Evolutionary conservation across 345 rosid species (phyloP).

Genomic region (Ceriops tagal): DNA sequence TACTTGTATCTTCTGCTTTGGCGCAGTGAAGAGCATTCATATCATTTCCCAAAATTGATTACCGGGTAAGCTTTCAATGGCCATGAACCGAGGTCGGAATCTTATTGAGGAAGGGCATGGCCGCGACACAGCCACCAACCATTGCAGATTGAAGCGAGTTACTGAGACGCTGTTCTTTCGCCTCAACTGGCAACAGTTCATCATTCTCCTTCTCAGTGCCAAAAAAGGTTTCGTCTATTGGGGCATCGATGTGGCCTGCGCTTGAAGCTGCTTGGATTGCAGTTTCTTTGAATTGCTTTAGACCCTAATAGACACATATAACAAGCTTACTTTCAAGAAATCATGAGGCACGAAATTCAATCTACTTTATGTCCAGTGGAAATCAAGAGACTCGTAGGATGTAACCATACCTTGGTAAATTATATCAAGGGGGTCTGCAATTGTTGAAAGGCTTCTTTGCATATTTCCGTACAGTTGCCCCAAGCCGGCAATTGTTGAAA

Average conservation of each 20-base stretch:
- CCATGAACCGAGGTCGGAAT: conserved; percentile 37
- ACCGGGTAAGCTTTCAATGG: conserved; percentile 32
- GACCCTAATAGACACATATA: conserved; percentile 21
- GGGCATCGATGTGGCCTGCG: conserved; percentile 29
- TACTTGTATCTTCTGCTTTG: conserved; percentile 34
- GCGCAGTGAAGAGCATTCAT: conserved; percentile 31
- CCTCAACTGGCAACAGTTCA: conserved; percentile 31
- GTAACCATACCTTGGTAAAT: conserved; percentile 16
- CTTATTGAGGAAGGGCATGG: conserved; percentile 35
- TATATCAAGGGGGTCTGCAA: conserved; percentile 31
- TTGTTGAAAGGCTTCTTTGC: conserved; percentile 30
- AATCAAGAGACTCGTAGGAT: not conserved
- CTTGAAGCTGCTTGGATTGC: conserved; percentile 31
- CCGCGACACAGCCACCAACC: conserved; percentile 34
- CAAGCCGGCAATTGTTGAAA: too few species aligned
- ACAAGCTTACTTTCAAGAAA: not conserved
- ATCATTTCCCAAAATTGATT: conserved; percentile 37
- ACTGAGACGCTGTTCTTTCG: conserved; percentile 29
- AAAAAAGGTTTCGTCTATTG: conserved; percentile 29
- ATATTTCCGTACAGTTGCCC: conserved; percentile 29
- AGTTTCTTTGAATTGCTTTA: conserved; percentile 29
- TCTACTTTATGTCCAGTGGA: not conserved
- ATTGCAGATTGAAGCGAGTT: conserved; percentile 26
- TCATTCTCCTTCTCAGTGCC: conserved; percentile 35
- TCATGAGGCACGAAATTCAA: too few species aligned